Evolutionary conservation across 2,329 filamentous ascomycete species (phyloP).

Genomic region (Hypoxylon sp.): DNA sequence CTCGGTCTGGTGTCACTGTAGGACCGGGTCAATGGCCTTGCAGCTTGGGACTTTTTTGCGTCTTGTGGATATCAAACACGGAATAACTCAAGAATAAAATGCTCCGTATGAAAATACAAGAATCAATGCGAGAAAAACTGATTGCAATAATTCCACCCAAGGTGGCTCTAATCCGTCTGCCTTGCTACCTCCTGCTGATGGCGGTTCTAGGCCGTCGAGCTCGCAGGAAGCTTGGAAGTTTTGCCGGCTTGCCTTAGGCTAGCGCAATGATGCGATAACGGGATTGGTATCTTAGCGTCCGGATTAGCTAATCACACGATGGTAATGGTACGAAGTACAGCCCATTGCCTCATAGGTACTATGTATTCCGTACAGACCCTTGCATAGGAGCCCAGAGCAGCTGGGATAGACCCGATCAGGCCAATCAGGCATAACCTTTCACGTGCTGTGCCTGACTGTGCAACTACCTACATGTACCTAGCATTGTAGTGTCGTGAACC

Average conservation of each 20-base stretch:
- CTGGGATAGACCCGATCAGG: background rate
- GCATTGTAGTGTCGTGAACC: background rate
- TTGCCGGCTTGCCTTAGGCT: constrained; percentile 29
- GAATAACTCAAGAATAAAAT: background rate
- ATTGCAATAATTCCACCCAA: background rate
- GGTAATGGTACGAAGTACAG: too few species aligned
- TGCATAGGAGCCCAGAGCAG: background rate
- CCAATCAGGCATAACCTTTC: background rate
- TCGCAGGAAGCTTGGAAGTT: constrained; percentile 29
- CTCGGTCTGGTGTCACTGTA: constrained; percentile 18
- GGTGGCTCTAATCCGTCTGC: background rate
- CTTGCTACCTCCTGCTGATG: background rate
- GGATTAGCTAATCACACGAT: constrained; percentile 33
- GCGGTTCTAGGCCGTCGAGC: background rate
- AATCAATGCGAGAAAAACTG: background rate
- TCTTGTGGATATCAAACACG: background rate
- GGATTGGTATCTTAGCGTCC: constrained; percentile 34
- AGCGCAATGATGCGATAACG: constrained; percentile 33
- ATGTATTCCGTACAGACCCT: too few species aligned
- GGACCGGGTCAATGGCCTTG: constrained; percentile 3
- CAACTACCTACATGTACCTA: background rate
- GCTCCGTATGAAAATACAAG: background rate
- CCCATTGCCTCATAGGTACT: constrained; percentile 4
- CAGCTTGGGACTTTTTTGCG: background rate
- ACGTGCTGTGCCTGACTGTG: background rate